phyloP scores from a whole-genome alignment of 192 early-diverging fungal genomes.

The Podochytrium sp. region DNA sequence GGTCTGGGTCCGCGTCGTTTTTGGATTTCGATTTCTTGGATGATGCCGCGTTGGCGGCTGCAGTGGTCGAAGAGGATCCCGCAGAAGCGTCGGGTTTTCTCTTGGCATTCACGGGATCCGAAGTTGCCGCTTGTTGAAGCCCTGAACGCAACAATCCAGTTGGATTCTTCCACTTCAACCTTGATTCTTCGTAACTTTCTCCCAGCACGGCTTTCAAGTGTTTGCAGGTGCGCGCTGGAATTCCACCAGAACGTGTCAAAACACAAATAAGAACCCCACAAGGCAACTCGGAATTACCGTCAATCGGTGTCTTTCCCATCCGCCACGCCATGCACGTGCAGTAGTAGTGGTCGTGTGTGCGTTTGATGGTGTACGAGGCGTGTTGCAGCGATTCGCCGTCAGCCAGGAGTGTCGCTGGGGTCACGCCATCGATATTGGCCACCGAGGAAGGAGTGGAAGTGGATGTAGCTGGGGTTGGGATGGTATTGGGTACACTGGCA shows the following conservation, averaged over 20 bases:
- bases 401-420: slow-evolving; percentile 31
- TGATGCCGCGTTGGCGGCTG: neutral
- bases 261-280: neutral
- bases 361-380: slow-evolving; percentile 43
- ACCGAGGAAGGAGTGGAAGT: slow-evolving; percentile 9
- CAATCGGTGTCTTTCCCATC: slow-evolving; percentile 41
- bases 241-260: neutral
- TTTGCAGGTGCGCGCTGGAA: slow-evolving; percentile 47
- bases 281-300: slow-evolving; percentile 23
- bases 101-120: neutral
- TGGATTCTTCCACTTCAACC: slow-evolving; percentile 38
- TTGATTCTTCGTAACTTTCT: slow-evolving; percentile 45
- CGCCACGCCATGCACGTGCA: slow-evolving; percentile 51
- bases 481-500: neutral
- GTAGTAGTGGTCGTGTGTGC: slow-evolving; percentile 48
- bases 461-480: neutral
- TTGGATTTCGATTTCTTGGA: neutral
- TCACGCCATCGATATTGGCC: slow-evolving; percentile 35
- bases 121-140: neutral
- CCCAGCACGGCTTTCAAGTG: slow-evolving; percentile 50
- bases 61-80: slow-evolving; percentile 4
- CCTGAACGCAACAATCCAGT: neutral
- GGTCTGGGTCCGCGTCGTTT: slow-evolving; percentile 25
- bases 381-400: slow-evolving; percentile 41
- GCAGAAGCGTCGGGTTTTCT: slow-evolving; percentile 4